phyloP scores from a whole-genome alignment of 306 rosid species.

The Cucurbita moschata region DNA sequence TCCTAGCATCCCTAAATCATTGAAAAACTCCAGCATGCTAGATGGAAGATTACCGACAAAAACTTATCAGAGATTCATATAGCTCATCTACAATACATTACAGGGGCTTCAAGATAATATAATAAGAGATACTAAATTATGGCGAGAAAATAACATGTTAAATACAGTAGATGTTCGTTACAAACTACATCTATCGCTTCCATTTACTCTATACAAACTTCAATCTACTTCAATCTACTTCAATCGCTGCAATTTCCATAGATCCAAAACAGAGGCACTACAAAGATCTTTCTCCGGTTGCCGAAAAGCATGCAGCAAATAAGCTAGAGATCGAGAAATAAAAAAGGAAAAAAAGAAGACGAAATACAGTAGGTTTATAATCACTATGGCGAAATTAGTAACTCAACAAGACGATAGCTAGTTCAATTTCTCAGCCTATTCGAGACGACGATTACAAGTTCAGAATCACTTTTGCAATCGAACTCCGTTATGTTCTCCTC shows the following conservation, averaged over 20 bases:
- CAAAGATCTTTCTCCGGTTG: not conserved
- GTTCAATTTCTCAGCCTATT: not conserved
- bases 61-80: not conserved
- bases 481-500: slow-evolving; percentile 1
- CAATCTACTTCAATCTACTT: not conserved
- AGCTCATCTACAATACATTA: not conserved
- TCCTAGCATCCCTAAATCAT: not conserved
- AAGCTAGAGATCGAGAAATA: not conserved
- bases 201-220: not conserved
- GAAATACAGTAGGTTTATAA: not conserved
- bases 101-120: not conserved
- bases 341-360: not conserved
- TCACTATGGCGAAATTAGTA: not conserved
- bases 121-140: not conserved
- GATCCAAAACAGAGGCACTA: not conserved
- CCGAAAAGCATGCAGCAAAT: slow-evolving; percentile 12
- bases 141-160: not conserved
- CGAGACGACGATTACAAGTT: slow-evolving; percentile 8
- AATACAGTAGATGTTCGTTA: not conserved
- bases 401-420: not conserved
- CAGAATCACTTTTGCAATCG: slow-evolving; percentile 1
- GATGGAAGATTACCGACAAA: not conserved
- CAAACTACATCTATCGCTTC: not conserved
- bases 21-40: not conserved
- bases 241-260: not conserved